Conservation (phyloP, 768 basidiomycete species). For the Hemileccinum rubropunctum region DNA sequence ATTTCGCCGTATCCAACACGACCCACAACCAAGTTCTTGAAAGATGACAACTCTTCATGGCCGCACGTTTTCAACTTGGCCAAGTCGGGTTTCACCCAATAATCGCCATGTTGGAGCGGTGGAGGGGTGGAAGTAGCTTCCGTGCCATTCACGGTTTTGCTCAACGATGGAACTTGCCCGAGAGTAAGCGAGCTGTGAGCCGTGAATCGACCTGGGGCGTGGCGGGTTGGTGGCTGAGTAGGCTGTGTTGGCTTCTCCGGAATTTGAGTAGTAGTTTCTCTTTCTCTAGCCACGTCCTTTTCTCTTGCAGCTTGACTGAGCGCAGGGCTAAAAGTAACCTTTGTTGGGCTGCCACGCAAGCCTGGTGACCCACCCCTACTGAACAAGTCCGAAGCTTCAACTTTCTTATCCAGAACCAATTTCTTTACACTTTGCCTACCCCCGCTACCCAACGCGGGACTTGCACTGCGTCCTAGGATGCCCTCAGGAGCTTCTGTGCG, state of each 20-base stretch:
- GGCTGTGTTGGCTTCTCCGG: constrained; percentile 16
- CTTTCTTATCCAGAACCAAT: constrained; percentile 82
- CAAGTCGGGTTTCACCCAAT: constrained; percentile 84
- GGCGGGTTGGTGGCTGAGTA: constrained; percentile 38
- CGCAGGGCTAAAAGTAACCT: constrained; percentile 72
- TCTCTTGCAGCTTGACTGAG: constrained; percentile 74
- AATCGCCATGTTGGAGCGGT: constrained; percentile 79
- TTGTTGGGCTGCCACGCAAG: constrained; percentile 32
- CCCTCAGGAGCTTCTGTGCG: constrained; percentile 57
- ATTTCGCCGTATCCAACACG: constrained; percentile 92
- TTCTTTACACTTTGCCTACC: constrained; percentile 87
- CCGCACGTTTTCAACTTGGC: constrained; percentile 66
- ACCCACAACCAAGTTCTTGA: constrained; percentile 80
- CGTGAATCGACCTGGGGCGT: constrained; percentile 40
- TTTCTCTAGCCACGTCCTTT: constrained; percentile 52
- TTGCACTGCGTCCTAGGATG: constrained; percentile 54
- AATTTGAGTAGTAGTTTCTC: constrained; percentile 29
- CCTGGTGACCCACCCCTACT: constrained; percentile 42
- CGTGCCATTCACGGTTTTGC: constrained; percentile 27
- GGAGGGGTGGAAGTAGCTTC: constrained; percentile 25
- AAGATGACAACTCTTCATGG: constrained; percentile 69
- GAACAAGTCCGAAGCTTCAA: constrained; percentile 72
- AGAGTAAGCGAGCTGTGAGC: constrained; percentile 35
- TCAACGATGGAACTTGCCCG: constrained; percentile 25
- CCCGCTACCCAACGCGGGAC: constrained; percentile 67